These are phyloP conservation scores for Glaciozyma martinii DNA, from an alignment of 768 basidiomycete species.

Conservation along the genomic window DNA sequence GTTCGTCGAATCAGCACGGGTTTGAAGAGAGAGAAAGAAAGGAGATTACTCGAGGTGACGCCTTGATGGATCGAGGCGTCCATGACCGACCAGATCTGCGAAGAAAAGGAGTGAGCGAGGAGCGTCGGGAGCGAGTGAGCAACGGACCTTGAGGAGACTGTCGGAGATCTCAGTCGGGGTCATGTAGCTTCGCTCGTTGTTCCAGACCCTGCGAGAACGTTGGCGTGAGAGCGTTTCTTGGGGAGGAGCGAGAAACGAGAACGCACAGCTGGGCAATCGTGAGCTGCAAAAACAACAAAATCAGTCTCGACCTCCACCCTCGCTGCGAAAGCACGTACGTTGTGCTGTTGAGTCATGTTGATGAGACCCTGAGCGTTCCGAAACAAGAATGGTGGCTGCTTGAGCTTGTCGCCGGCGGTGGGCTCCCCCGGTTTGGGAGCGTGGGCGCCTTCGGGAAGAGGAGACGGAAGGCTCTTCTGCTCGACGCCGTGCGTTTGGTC, in stretches of 20 bases:
- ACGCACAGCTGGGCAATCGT: conserved; percentile 67
- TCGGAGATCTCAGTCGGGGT: conserved; percentile 25
- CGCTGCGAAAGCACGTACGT: conserved; percentile 25
- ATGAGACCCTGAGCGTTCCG: conserved; percentile 35
- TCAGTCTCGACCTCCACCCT: background rate
- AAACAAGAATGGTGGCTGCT: conserved; percentile 34
- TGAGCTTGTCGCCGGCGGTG: background rate
- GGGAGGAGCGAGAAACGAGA: background rate
- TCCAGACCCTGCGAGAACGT: conserved; percentile 53
- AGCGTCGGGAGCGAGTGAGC: no score
- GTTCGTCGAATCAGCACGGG: background rate
- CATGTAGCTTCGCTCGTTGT: conserved; percentile 55
- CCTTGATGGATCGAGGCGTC: conserved; percentile 79
- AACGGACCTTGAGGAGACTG: conserved; percentile 13
- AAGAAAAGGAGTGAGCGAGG: background rate
- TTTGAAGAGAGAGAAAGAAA: background rate
- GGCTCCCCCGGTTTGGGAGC: background rate
- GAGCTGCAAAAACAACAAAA: conserved; percentile 47
- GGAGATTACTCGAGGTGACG: conserved; percentile 55
- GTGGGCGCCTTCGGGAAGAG: background rate
- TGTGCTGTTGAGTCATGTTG: conserved; percentile 34
- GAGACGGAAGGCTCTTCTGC: background rate
- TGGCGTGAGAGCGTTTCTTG: no score
- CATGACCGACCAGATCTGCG: conserved; percentile 52
- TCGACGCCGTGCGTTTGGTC: conserved; percentile 35